Base-by-base conservation (phyloP, 352 stramenopile genomes). In the Pythium dissimile region DNA sequence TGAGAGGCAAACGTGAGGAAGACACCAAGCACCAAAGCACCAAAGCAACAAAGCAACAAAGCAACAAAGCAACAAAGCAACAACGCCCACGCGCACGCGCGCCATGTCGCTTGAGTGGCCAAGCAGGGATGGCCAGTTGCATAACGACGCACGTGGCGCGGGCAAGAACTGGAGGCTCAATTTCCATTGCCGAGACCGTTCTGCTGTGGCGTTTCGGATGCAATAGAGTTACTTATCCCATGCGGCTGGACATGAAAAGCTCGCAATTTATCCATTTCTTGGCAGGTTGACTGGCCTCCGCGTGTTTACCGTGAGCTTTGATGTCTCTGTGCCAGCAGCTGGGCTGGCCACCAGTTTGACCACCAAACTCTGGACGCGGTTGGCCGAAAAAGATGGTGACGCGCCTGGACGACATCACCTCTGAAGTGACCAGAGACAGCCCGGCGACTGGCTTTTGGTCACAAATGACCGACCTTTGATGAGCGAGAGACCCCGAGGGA, bases 21-120 rank as follows among this genome's bases (percentile, higher is more conserved):
- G 31, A 30, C 54, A 27, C 54, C 54, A 62, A 62, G 54, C 54
- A 62, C 45, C 54, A 55, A 60, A 50, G 39, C 28, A 28, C 30
- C n/a, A n/a, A n/a, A n/a, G n/a, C n/a, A n/a, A n/a, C n/a, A n/a
- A n/a, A n/a, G n/a, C n/a, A n/a, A n/a, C n/a, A 20, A 23, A 12
- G 31, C 44, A 15, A 23, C 3, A 1, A 15, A 8, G 31, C 20
- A 43, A 27, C 54, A 45, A 62, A 62, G 54, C 54, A 62, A 34
- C 54, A 55, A 41, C 12, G 34, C 34, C 34, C 34, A 45, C 18
- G 38, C 16, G 16, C 13, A 18, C 38, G 38, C n/a, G 38, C 20
- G 10, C 8, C 38, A 12, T 8, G 38, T 11, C 9, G 21, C 38
- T 8, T 27, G 38, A 4, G n/a, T n/a, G n/a, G n/a, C n/a, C n/a